phyloP scores from a whole-genome alignment of 2,329 filamentous ascomycete genomes.

The Pseudogymnoascus verrucosus region DNA sequence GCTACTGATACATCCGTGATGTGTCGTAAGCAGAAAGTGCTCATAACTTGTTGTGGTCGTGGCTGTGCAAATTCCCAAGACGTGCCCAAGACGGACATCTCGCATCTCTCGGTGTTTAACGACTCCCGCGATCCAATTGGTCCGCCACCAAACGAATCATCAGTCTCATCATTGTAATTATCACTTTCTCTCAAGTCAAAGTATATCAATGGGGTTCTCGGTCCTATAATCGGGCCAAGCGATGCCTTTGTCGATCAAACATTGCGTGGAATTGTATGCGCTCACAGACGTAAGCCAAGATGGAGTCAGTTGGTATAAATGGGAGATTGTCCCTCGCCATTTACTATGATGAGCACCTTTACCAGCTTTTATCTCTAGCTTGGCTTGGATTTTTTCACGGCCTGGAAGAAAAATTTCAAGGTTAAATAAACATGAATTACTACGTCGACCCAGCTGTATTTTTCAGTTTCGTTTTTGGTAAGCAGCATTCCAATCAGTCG shows the following conservation, averaged over 20 bases:
- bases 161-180: background rate
- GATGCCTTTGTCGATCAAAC: background rate
- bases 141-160: background rate
- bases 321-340: background rate
- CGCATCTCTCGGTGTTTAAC: slow-evolving; percentile 1
- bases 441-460: background rate
- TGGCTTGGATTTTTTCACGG: background rate
- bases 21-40: background rate
- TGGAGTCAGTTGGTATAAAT: background rate
- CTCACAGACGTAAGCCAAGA: background rate
- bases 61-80: background rate
- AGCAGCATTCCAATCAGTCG: background rate
- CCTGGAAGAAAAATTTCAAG: background rate
- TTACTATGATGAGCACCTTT: background rate
- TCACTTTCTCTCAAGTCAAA: background rate
- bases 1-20: background rate
- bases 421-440: background rate
- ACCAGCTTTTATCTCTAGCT: background rate
- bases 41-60: background rate
- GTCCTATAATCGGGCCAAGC: background rate
- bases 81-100: background rate
- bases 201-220: background rate
- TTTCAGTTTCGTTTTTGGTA: background rate
- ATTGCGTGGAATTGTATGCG: background rate
- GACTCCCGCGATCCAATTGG: background rate